Conservation (phyloP, 768 basidiomycete genomes). For the Lyophyllum decastes region DNA sequence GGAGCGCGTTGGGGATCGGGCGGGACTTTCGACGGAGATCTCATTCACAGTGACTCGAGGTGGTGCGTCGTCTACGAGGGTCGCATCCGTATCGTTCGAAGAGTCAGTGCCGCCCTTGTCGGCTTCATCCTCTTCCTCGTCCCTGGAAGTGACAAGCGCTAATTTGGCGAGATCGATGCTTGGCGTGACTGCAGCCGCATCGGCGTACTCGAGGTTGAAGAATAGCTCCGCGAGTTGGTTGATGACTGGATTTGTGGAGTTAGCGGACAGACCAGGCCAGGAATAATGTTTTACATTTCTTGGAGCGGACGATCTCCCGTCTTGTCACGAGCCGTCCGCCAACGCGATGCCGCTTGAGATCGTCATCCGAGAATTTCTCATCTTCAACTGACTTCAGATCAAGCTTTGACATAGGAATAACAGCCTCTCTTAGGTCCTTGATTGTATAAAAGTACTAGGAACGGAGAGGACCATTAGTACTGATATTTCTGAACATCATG, state of each 20-base stretch:
- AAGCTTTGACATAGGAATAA: constrained; percentile 57
- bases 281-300: constrained; percentile 62
- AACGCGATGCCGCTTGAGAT: constrained; percentile 81
- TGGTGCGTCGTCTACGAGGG: constrained; percentile 77
- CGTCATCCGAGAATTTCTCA: constrained; percentile 77
- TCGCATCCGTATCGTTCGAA: constrained; percentile 87
- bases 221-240: constrained; percentile 79
- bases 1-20: constrained; percentile 35
- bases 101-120: constrained; percentile 75
- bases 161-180: constrained; percentile 87
- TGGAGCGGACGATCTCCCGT: constrained; percentile 80
- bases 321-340: constrained; percentile 83
- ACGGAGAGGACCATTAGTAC: background rate
- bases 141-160: constrained; percentile 86
- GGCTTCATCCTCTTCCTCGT: constrained; percentile 83
- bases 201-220: constrained; percentile 68
- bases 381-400: constrained; percentile 60
- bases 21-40: constrained; percentile 6
- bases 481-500: background rate
- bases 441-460: constrained; percentile 96
- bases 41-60: constrained; percentile 33
- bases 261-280: constrained; percentile 9
- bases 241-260: constrained; percentile 57
- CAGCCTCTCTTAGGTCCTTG: constrained; percentile 79
- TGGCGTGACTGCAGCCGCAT: constrained; percentile 73